Percentiles rank a stretch among this genome's conserved stretches.
Evolutionary conservation across 2,329 filamentous ascomycete genomes (phyloP).

Genomic region (Trichoderma asperellum): DNA sequence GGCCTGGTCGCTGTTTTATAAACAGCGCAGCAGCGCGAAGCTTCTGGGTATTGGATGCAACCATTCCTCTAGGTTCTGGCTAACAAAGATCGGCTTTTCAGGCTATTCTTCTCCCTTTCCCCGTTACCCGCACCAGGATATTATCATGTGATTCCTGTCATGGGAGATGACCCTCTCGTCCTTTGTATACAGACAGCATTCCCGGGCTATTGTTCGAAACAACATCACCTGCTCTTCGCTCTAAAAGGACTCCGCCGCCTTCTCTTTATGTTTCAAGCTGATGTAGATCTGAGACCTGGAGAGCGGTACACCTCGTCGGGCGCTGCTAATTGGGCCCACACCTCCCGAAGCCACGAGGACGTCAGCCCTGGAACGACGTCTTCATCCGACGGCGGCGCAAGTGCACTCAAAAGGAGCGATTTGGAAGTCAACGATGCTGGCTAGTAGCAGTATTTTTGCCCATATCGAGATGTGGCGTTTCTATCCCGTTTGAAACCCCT

Average conservation of each 20-base stretch:
- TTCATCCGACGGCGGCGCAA: slow-evolving; percentile 27
- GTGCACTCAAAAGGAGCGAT: not conserved
- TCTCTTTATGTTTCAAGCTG: not conserved
- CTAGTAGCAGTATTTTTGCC: not conserved
- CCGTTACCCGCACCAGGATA: slow-evolving; percentile 5
- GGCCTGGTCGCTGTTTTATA: not conserved
- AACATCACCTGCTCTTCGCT: not conserved
- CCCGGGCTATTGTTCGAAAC: not conserved
- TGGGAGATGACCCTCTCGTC: not conserved
- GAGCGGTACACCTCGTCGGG: not conserved
- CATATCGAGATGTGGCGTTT: not conserved
- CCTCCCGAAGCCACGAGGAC: not conserved
- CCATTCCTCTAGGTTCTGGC: not conserved
- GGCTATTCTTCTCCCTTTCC: not conserved
- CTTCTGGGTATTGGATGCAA: slow-evolving; percentile 4
- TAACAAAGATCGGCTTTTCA: not conserved
- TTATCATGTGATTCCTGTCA: slow-evolving; percentile 13
- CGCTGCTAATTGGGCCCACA: slow-evolving; percentile 16
- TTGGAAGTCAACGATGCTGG: not conserved
- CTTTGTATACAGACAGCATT: not conserved
- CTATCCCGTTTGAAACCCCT: not conserved
- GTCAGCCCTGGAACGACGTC: not conserved
- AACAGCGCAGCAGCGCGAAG: not conserved
- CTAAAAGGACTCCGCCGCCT: too few relatives aligned
- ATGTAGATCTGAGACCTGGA: slow-evolving; percentile 2